Percentiles rank a stretch among this genome's conserved stretches.
Conservation (phyloP, 768 basidiomycete genomes). For the Ramaria rubella region DNA sequence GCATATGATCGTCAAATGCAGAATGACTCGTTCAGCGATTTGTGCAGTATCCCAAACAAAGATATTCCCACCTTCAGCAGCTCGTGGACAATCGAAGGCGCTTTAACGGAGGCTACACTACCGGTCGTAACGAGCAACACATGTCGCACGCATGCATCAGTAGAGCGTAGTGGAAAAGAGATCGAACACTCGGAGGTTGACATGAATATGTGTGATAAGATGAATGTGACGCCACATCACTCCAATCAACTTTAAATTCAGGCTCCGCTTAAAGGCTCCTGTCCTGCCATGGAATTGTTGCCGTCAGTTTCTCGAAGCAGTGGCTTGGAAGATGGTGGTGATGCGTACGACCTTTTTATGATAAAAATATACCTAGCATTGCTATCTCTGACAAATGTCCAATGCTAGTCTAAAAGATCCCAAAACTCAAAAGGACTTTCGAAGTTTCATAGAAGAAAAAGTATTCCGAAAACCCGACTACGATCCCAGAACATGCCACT, state of each 20-base stretch:
- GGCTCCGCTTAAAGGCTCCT: too few species aligned
- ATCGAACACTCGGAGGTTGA: background rate
- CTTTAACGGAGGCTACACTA: slow-evolving; percentile 94
- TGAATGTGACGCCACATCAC: too few species aligned
- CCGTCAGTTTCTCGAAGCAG: slow-evolving; percentile 73
- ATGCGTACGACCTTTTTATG: slow-evolving; percentile 53
- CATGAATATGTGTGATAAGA: background rate
- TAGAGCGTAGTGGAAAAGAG: slow-evolving; percentile 1
- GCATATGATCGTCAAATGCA: too few species aligned
- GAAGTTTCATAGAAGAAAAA: slow-evolving; percentile 57
- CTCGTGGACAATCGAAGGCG: slow-evolving; percentile 78
- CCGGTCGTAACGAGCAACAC: slow-evolving; percentile 85
- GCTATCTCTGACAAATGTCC: slow-evolving; percentile 27
- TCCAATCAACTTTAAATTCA: too few species aligned
- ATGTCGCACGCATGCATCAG: slow-evolving; percentile 40
- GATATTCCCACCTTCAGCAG: slow-evolving; percentile 52
- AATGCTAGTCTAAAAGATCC: slow-evolving; percentile 51
- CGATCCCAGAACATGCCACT: background rate
- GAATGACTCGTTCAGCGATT: too few species aligned
- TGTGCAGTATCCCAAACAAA: too few species aligned
- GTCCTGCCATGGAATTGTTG: slow-evolving; percentile 47
- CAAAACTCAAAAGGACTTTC: slow-evolving; percentile 60
- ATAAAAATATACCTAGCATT: too few species aligned
- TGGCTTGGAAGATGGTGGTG: slow-evolving; percentile 66
- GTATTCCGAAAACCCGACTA: slow-evolving; percentile 29